Conservation (phyloP, 2,329 filamentous ascomycete species). For the Fusarium napiforme region DNA sequence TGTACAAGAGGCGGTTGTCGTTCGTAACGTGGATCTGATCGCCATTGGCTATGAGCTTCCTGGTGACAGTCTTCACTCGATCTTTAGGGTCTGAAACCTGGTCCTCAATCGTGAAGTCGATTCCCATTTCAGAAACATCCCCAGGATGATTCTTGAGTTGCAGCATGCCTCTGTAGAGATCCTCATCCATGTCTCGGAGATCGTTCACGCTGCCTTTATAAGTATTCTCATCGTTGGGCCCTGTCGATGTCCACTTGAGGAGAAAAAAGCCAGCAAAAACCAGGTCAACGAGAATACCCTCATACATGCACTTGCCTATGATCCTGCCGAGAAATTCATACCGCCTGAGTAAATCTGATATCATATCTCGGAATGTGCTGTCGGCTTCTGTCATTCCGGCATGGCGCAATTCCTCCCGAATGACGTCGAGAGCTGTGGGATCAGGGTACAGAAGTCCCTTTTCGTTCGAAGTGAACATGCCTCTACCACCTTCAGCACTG, state of each 20-base stretch:
- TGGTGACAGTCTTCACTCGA: conserved; percentile 71
- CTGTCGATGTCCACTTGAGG: conserved; percentile 89
- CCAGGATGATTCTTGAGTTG: conserved; percentile 86
- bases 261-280: conserved; percentile 96
- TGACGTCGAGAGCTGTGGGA: conserved; percentile 78
- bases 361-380: conserved; percentile 64
- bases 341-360: conserved; percentile 72
- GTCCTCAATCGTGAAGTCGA: conserved; percentile 92
- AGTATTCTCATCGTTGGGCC: conserved; percentile 69
- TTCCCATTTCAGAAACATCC: conserved; percentile 74
- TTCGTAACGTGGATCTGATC: conserved; percentile 85
- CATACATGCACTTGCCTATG: conserved; percentile 96
- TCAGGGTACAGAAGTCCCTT: conserved; percentile 91
- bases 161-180: conserved; percentile 86
- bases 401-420: conserved; percentile 66
- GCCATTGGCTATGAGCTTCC: conserved; percentile 80
- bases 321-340: conserved; percentile 95
- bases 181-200: conserved; percentile 89
- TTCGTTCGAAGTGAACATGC: conserved; percentile 84
- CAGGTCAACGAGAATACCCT: conserved; percentile 93
- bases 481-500: conserved; percentile 56
- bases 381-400: conserved; percentile 63
- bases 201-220: conserved; percentile 97
- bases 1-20: conserved; percentile 92
- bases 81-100: conserved; percentile 60